These are phyloP conservation scores for Sambucus nigra DNA, from an alignment of 129 eudicot species.

Conservation along the genomic window DNA sequence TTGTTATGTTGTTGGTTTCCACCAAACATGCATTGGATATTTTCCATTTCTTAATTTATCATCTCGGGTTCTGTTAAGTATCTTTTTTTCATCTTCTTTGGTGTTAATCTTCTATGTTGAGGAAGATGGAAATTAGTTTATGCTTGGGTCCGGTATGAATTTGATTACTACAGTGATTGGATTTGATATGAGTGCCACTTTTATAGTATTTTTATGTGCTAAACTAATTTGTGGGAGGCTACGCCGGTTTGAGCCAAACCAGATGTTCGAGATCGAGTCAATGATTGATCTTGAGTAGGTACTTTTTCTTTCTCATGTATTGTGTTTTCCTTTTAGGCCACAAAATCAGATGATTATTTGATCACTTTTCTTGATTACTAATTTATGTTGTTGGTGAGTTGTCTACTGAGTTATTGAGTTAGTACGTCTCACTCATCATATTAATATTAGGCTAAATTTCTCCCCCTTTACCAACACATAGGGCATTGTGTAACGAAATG, in stretches of 20 bases:
- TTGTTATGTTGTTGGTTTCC: neutral
- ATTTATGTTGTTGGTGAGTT: no score
- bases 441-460: no score
- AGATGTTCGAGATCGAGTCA: constrained; percentile 57
- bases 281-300: constrained; percentile 90
- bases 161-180: constrained; percentile 80
- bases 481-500: no score
- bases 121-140: constrained; percentile 18
- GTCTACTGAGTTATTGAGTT: no score
- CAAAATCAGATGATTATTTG: neutral
- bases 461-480: no score
- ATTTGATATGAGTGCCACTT: constrained; percentile 95
- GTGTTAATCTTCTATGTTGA: constrained; percentile 6
- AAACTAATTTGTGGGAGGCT: constrained; percentile 85
- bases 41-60: constrained; percentile 3
- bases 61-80: neutral
- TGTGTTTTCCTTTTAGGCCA: no score
- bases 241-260: constrained; percentile 45
- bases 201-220: constrained; percentile 85
- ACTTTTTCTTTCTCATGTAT: constrained; percentile 13
- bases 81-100: constrained; percentile 4
- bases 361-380: neutral
- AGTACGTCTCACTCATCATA: neutral
- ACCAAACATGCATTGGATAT: neutral
- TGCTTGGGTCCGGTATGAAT: constrained; percentile 68